Evolutionary conservation across 306 rosid genomes (phyloP), one percentile per base, ranked within the genome.

Genomic region (Oemleria cerasiformis): DNA sequence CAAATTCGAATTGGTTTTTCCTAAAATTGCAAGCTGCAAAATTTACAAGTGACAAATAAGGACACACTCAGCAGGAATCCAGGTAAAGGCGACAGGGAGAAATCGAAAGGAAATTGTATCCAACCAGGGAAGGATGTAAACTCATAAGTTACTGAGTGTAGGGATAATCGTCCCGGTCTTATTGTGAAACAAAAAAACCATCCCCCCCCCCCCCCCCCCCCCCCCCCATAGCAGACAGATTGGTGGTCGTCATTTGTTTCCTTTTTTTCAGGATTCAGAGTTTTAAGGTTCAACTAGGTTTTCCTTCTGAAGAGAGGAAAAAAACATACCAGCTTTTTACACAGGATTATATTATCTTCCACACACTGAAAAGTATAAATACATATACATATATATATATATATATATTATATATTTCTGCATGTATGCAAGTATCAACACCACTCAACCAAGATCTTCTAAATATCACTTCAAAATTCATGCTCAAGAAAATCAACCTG

Each of bases 401-500:
- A n/a, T n/a, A n/a, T n/a, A n/a, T n/a, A n/a, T n/a, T n/a, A 50
- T 36, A 15, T 45, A 38, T 34, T 42, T 36, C 6, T 67, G 44
- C n/a, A 36, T 16, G 48, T 11, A 36, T 25, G 34, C 8, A 3
- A 17, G 19, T 30, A 36, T 36, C 17, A 23, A 55, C 12, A 17
- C 4, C 40, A 41, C 45, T 30, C 51, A 9, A 44, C 54, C 49
- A 38, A 45, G 51, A 48, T 65, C 50, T 39, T 25, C 25, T 7
- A 41, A 8, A 53, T 23, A 56, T 51, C 62, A 64, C 12, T 36
- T 8, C 17, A 34, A 69, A 69, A 63, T 38, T 53, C 7, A 8
- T n/a, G 49, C 65, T 11, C 48, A 79, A 62, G 73, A 68, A 67
- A 83, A 54, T 44, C 72, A 65, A 93, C 98, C 98, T 94, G 96